Base-by-base conservation (phyloP, 805 yeast species). In the Candida saitoana region DNA sequence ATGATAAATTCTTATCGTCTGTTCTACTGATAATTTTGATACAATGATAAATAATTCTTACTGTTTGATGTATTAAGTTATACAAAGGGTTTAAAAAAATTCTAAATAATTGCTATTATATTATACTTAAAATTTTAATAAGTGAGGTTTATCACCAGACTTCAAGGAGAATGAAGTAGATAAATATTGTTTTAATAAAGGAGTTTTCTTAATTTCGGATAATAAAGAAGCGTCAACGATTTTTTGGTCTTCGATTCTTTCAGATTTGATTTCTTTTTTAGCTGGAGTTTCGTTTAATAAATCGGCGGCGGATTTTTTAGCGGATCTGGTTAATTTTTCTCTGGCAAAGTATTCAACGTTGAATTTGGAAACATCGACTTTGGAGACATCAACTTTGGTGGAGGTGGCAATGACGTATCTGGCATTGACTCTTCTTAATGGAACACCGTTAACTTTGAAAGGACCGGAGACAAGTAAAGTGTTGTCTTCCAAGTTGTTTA, bases 371-470 rank as follows among this genome's bases (percentile, higher is more conserved):
- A 87, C 89, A 65, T 87, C 86, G 57, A 89, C 87, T 55, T 82
- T 73, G 45, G 80, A 77, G 57, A 91, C 84, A 56, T 80, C 73
- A 63, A 93, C 86, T 71, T 79, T 75, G 75, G 99, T 93, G 59
- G 96, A 88, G 67, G 99, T 91, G 65, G 97, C 98, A 76, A 91
- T 91, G 61, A 93, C 99, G 77, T 91, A 93, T 75, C 96, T 87
- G 62, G 97, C 84, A 74, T 91, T 93, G 61, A 91, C 98, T 82
- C 97, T 87, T 85, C 98, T 89, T 73, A 91, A 81, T 72, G 99
- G 98, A 59, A 91, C 99, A 80, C 99, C 99, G 79, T 91, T 91
- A 65, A 91, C 87, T 83, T 93, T 91, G 96, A 91, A 93, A 65
- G 99, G 99, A 71, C 99, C 99, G 50, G 96, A 77, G 52, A 91